Conservation (phyloP, 805 yeast genomes). For the Saitoella complicata region DNA sequence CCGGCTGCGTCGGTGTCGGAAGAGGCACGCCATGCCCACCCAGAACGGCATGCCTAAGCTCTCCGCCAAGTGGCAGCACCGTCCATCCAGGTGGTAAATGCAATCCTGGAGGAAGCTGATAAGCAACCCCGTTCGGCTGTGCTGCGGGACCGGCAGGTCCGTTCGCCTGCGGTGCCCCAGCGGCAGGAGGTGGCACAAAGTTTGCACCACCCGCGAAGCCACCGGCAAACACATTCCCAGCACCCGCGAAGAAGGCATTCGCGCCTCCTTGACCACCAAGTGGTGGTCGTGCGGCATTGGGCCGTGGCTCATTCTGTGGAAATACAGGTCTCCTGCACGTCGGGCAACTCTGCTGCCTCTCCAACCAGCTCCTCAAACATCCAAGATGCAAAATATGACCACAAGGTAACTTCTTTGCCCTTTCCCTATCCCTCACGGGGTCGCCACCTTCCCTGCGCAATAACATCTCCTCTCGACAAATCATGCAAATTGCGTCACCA, state of each 20-base stretch:
- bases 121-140: not conserved
- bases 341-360: slow-evolving; percentile 85
- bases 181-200: slow-evolving; percentile 1
- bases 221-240: too few species aligned
- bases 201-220: too few species aligned
- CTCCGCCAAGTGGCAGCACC: slow-evolving; percentile 12
- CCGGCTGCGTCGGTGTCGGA: too few species aligned
- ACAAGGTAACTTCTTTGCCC: slow-evolving; percentile 67
- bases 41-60: not conserved
- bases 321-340: slow-evolving; percentile 66
- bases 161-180: not conserved
- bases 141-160: not conserved
- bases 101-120: slow-evolving; percentile 9
- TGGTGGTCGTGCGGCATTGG: not conserved
- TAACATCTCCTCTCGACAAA: slow-evolving; percentile 82
- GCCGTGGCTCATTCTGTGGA: slow-evolving; percentile 10
- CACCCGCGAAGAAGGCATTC: too few species aligned
- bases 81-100: slow-evolving; percentile 13
- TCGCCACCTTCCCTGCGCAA: slow-evolving; percentile 20
- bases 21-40: too few species aligned
- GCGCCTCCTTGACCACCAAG: slow-evolving; percentile 1
- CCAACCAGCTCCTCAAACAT: slow-evolving; percentile 85
- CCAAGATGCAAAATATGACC: slow-evolving; percentile 80
- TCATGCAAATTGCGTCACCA: slow-evolving; percentile 50
- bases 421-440: slow-evolving; percentile 26